Evolutionary conservation across 192 early-diverging fungal species (phyloP), one percentile per base, ranked within the genome.

Genomic region (Podila epigama): DNA sequence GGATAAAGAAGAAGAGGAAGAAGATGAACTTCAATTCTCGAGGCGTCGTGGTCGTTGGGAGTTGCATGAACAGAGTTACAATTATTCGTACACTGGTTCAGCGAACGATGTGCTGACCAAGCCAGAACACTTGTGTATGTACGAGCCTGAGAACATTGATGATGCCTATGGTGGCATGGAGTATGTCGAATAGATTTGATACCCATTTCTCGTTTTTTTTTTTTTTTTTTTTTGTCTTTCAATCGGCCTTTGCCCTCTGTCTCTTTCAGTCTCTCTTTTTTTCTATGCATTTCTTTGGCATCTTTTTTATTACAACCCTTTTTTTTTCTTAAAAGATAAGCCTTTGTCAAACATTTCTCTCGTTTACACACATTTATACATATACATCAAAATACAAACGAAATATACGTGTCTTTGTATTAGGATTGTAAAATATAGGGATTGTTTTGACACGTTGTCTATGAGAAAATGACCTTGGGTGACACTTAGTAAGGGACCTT

Each of bases 1-100:
- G 29, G 54, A 41, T 25, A 53, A 72, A 6, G 62, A 64, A 39
- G 57, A 73, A 42, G 63, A 57, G 5, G 84, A 82, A 39, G 63
- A 77, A 28, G 82, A 82, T 31, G 59, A 68, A 33, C 60, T 83
- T 48, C 70, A 75, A 56, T 82, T 69, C 60, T 79, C 58, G 60
- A 66, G 79, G 18, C 82, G 97, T 29, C 75, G 88, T 25, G 94
- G 88, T 34, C 63, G 87, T 53, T 99, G 97, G 97, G 85, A 89
- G 37, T 69, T 99, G 67, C 96, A 99, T 44, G 97, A 97, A 65
- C 97, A 98, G 70, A 89, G 89, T 1, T 94, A 94, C 63, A 91
- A 92, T 70, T 93, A 95, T 69, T 78, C 82, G 36, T 84, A 84
- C 31, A 85, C 86, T 2, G 79, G 80, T 20, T 1, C 70, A 7